phyloP scores from a whole-genome alignment of 2,329 filamentous ascomycete species.

The Herpotrichia juniperi region DNA sequence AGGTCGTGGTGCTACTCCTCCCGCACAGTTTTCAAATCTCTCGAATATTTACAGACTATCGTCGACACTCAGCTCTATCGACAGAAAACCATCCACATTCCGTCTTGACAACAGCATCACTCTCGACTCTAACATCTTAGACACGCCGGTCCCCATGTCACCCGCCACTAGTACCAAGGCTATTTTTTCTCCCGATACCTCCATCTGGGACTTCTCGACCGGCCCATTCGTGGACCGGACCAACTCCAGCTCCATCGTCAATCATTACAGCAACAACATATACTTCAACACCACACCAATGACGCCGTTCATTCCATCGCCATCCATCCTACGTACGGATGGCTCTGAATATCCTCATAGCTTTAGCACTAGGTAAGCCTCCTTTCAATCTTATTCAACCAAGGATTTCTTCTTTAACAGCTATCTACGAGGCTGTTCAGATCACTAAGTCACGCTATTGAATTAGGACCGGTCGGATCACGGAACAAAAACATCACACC shows the following conservation, averaged over 20 bases:
- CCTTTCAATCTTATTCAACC: too few relatives aligned
- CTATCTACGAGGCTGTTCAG: too few relatives aligned
- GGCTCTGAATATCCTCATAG: too few relatives aligned
- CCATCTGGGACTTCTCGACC: slow-evolving; percentile 53
- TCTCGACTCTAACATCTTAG: slow-evolving; percentile 52
- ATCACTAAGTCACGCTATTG: too few relatives aligned
- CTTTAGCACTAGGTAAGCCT: too few relatives aligned
- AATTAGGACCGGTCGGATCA: too few relatives aligned
- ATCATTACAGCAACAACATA: slow-evolving; percentile 52
- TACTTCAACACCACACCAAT: slow-evolving; percentile 59
- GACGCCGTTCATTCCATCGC: too few relatives aligned
- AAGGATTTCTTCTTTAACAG: too few relatives aligned
- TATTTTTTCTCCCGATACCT: slow-evolving; percentile 59
- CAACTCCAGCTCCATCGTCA: slow-evolving; percentile 43
- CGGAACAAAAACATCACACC: too few relatives aligned
- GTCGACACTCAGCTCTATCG: slow-evolving; percentile 40
- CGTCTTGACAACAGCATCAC: slow-evolving; percentile 61
- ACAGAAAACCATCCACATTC: slow-evolving; percentile 45
- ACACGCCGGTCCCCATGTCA: slow-evolving; percentile 54
- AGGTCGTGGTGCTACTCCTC: too few relatives aligned
- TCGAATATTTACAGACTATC: slow-evolving; percentile 46
- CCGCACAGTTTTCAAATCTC: too few relatives aligned
- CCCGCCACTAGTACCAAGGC: slow-evolving; percentile 54
- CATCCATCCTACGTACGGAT: too few relatives aligned
- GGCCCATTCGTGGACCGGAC: slow-evolving; percentile 46